A percentile compares a stretch with the other conserved stretches of the same genome.
phyloP scores from a whole-genome alignment of 208 protist genomes.

The Plasmodiophora brassicae region DNA sequence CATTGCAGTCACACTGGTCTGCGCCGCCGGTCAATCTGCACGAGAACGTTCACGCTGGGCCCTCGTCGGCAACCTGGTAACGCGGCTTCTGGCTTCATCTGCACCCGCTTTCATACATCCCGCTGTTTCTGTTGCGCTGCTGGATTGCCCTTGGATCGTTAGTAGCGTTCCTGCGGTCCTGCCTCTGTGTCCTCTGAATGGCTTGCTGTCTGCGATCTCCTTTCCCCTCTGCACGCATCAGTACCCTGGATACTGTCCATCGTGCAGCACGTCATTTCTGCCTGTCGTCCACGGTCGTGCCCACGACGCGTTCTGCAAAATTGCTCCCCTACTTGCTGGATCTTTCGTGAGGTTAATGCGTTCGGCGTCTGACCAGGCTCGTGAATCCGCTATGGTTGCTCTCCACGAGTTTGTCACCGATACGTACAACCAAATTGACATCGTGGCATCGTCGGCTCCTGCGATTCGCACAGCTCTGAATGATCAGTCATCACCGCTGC shows the following conservation, averaged over 20 bases:
- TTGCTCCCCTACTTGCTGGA: not conserved
- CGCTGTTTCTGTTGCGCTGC: too few relatives aligned
- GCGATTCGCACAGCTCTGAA: not conserved
- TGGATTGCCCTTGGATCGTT: too few relatives aligned
- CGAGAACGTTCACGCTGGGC: too few relatives aligned
- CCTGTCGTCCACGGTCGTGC: not conserved
- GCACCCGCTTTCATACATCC: too few relatives aligned
- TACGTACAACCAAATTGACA: not conserved
- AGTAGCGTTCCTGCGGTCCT: too few relatives aligned
- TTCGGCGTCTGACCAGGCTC: not conserved
- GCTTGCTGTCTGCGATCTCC: not conserved
- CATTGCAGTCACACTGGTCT: too few relatives aligned
- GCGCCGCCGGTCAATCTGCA: too few relatives aligned
- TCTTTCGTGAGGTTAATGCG: not conserved
- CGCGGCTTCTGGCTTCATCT: too few relatives aligned
- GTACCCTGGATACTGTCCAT: not conserved
- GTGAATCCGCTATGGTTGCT: not conserved
- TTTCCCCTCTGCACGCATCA: not conserved
- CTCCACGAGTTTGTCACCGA: not conserved
- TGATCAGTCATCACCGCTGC: not conserved
- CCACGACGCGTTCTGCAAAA: not conserved
- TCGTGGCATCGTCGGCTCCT: not conserved
- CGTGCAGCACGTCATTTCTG: not conserved
- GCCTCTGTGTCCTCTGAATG: too few relatives aligned
- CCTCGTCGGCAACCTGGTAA: too few relatives aligned